Evolutionary conservation across 805 yeast species (phyloP), one percentile per base, ranked within the genome.

Genomic region (Tetrapisispora fleetii): DNA sequence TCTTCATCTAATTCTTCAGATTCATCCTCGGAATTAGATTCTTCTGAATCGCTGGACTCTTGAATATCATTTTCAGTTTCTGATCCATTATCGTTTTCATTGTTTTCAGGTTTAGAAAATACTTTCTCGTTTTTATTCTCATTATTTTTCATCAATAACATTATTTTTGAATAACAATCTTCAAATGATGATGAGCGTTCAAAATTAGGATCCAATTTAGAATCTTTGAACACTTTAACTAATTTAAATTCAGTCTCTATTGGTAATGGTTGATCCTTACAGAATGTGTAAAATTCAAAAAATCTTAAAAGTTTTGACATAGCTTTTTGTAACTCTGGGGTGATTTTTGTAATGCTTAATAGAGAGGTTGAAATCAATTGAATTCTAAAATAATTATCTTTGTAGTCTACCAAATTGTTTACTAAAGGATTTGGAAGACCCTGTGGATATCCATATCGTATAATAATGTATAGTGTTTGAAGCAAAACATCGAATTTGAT

Each of bases 311-410:
- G 76, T 0, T 69, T 46, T 0, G 60, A 56, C 13, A 78, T 44
- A 36, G 70, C 67, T 4, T 56, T 54, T 10, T 37, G 43, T 6
- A 61, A 49, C 2, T 52, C 42, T 6, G 54, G 38, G 13, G 62
- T 53, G 9, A 50, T 47, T 37, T 58, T 56, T 9, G 54, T 50
- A 3, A 69, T 40, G 10, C 61, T 63, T n/a, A 64, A 63, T 18
- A 82, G 57, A 5, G 79, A 59, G 0, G 71, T 61, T 27, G 76
- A 59, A 18, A 77, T 64, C 58, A 89, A 64, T 37, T 79, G 79
- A 36, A 87, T 68, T 49, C 96, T 72, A 64, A 87, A 86, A 58
- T 81, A 85, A 56, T 85, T 81, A 55, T 80, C 76, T 0, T 82
- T 80, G 13, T 67, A 67, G 65, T 89, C 96, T n/a, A 74, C 46